Percentiles rank a stretch among this genome's conserved stretches.
phyloP scores from a whole-genome alignment of 306 rosid species.

The Cucurbita maxima region DNA sequence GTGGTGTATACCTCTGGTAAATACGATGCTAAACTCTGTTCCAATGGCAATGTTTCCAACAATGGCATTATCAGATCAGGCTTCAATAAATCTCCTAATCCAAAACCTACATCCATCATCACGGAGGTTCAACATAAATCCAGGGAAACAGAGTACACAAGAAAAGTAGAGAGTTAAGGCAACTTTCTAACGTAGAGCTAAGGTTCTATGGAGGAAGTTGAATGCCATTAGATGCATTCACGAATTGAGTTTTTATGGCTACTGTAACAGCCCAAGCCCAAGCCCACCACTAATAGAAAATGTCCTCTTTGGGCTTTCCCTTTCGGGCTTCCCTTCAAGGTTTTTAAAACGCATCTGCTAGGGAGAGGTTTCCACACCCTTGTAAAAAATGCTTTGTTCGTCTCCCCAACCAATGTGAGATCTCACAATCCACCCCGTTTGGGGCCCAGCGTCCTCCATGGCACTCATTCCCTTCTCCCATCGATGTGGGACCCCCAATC shows the following conservation, averaged over 20 bases:
- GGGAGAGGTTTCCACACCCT: too few relatives aligned
- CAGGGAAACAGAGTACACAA: background rate
- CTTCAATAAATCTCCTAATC: slow-evolving; percentile 74
- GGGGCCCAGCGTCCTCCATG: too few relatives aligned
- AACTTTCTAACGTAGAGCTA: background rate
- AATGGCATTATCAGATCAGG: slow-evolving; percentile 84
- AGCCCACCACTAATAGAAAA: too few relatives aligned
- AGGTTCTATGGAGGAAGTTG: background rate
- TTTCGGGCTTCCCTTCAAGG: too few relatives aligned
- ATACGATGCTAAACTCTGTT: slow-evolving; percentile 59
- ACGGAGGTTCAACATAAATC: slow-evolving; percentile 6
- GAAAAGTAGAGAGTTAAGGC: background rate
- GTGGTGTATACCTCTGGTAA: slow-evolving; percentile 67
- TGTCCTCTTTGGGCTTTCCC: too few relatives aligned
- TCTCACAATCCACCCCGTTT: too few relatives aligned
- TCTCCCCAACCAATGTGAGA: too few relatives aligned
- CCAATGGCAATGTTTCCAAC: slow-evolving; percentile 57
- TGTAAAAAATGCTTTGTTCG: too few relatives aligned
- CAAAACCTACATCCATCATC: slow-evolving; percentile 39
- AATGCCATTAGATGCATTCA: background rate
- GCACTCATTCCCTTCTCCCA: too few relatives aligned
- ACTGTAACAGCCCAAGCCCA: too few relatives aligned
- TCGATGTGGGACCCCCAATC: too few relatives aligned
- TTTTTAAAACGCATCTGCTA: too few relatives aligned
- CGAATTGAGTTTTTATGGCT: background rate